Evolutionary conservation across 23 red algal species (phyloP).

Genomic region (Gracilaria domingensis): DNA sequence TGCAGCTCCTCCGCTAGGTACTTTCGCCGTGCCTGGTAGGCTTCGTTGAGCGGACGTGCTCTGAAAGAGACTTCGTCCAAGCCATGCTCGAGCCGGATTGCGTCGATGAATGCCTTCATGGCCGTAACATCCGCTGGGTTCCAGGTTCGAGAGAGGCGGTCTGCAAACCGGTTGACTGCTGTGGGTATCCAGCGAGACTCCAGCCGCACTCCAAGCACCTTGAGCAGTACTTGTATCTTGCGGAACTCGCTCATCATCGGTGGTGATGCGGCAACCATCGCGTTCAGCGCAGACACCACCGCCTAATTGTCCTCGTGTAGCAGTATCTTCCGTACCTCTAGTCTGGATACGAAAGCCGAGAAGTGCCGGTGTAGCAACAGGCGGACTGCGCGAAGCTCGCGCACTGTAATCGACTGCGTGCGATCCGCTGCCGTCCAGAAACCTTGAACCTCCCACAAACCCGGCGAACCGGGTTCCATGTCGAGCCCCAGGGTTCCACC

Average conservation of each 20-base stretch:
- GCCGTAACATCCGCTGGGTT: not conserved
- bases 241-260: conserved; percentile 59
- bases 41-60: not conserved
- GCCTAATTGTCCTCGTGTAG: conserved; percentile 39
- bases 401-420: not conserved
- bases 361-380: not conserved
- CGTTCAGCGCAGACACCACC: not conserved
- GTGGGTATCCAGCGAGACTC: conserved; percentile 12
- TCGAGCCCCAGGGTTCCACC: conserved; percentile 10
- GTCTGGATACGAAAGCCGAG: not conserved
- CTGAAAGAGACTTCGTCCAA: not conserved
- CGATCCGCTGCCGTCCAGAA: conserved; percentile 12
- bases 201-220: not conserved
- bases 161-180: conserved; percentile 36
- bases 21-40: not conserved
- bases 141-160: conserved; percentile 8
- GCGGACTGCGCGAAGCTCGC: conserved; percentile 1
- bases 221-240: not conserved
- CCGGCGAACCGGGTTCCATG: not conserved
- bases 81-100: not conserved
- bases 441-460: conserved; percentile 10
- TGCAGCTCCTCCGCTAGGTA: not conserved
- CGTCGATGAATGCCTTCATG: not conserved
- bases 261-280: conserved; percentile 18
- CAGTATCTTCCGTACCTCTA: not conserved